Percentiles rank a stretch among this genome's conserved stretches.
These are phyloP conservation scores for Lathyrus oleraceus DNA, from an alignment of 306 rosid genomes.

Conservation along the genomic window DNA sequence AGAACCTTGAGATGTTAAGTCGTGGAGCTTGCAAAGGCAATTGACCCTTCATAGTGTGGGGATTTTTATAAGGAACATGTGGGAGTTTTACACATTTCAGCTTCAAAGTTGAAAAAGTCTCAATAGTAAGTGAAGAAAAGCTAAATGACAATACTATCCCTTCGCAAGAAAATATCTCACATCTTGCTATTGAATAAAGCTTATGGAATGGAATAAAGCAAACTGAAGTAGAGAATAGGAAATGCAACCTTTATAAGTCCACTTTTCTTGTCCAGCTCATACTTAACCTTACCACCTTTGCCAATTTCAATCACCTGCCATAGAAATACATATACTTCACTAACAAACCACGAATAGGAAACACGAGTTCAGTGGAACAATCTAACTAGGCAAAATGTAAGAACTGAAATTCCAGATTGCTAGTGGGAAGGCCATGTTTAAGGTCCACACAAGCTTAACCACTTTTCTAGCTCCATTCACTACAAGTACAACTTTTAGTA, in stretches of 20 bases:
- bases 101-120: not conserved
- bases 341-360: slow-evolving; percentile 6
- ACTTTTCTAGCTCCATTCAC: slow-evolving; percentile 5
- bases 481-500: not conserved
- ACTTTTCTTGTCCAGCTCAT: slow-evolving; percentile 86
- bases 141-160: not conserved
- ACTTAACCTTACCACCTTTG: slow-evolving; percentile 95
- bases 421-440: slow-evolving; percentile 4
- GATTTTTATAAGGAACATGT: not conserved
- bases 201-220: slow-evolving; percentile 22
- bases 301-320: slow-evolving; percentile 91
- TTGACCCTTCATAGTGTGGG: not conserved
- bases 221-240: slow-evolving; percentile 21
- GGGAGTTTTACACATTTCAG: slow-evolving; percentile 13
- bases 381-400: slow-evolving; percentile 22
- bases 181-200: slow-evolving; percentile 29
- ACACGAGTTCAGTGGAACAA: slow-evolving; percentile 16
- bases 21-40: slow-evolving; percentile 3
- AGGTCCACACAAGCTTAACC: slow-evolving; percentile 13
- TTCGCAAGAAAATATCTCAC: slow-evolving; percentile 11
- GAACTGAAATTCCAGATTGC: slow-evolving; percentile 21
- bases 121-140: not conserved
- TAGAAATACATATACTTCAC: slow-evolving; percentile 33
- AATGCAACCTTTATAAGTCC: slow-evolving; percentile 83
- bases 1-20: slow-evolving; percentile 3